Conservation (phyloP, 2,329 filamentous ascomycete species). For the Cytospora piceae region DNA sequence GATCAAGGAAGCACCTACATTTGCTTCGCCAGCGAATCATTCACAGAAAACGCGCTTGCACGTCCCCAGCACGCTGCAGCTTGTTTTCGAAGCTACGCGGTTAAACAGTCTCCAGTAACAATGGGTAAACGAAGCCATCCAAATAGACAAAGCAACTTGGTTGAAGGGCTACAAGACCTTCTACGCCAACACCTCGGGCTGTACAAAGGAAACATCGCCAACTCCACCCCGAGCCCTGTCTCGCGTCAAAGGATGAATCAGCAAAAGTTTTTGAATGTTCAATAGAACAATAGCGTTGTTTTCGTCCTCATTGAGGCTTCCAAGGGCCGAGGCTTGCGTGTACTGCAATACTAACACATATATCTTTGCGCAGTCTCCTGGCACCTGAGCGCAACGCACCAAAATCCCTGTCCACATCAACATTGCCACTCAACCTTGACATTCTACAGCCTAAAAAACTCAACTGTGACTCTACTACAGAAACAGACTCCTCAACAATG, state of each 20-base stretch:
- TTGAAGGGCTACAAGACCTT: not conserved
- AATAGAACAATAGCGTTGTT: not conserved
- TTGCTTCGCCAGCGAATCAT: not conserved
- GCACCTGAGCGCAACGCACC: too few species aligned
- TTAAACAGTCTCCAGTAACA: not conserved
- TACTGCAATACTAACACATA: not conserved
- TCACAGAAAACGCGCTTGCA: not conserved
- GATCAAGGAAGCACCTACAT: too few species aligned
- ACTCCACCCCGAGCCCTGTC: not conserved
- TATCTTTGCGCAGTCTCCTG: not conserved
- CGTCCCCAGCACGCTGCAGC: not conserved
- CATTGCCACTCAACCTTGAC: not conserved
- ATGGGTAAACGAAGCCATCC: not conserved
- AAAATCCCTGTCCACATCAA: not conserved
- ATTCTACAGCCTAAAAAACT: not conserved
- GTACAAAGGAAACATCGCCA: not conserved
- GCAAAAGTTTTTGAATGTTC: too few species aligned
- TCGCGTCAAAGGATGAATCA: not conserved
- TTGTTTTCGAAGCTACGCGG: too few species aligned
- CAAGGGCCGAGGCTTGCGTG: not conserved
- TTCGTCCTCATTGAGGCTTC: not conserved
- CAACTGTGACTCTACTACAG: not conserved
- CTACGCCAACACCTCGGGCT: not conserved
- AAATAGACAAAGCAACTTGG: not conserved
- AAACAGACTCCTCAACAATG: not conserved